Percentiles rank a stretch among this genome's conserved stretches.
phyloP scores from a whole-genome alignment of 108 stramenopile species.

The Cafeteria roenbergensis region DNA sequence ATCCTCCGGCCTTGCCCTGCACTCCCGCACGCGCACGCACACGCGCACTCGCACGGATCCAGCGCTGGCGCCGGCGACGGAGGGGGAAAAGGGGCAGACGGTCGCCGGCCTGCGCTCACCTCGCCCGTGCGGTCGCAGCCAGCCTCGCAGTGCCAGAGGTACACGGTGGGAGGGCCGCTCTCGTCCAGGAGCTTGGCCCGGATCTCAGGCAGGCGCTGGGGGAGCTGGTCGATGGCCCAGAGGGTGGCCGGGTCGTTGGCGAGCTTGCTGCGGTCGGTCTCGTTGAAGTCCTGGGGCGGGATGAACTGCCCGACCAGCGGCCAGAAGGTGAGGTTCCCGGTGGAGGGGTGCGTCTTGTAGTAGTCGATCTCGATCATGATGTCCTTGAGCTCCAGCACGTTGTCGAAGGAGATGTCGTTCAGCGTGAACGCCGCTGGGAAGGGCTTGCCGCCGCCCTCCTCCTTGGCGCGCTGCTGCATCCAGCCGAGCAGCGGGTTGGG shows the following conservation, averaged over 20 bases:
- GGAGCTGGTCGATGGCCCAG: conserved; percentile 6
- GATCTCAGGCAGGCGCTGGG: background rate
- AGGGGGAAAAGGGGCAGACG: too few species aligned
- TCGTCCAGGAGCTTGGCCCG: background rate
- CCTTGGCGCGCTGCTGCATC: background rate
- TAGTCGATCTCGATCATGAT: background rate
- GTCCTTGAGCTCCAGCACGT: background rate
- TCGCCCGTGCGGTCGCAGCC: conserved; percentile 4
- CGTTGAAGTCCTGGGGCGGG: background rate
- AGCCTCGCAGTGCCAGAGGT: background rate
- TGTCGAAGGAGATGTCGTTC: background rate
- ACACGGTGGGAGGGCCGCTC: background rate
- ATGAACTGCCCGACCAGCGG: background rate
- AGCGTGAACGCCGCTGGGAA: background rate
- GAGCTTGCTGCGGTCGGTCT: background rate
- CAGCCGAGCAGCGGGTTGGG: background rate
- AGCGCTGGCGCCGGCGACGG: too few species aligned
- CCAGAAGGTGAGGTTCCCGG: background rate
- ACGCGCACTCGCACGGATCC: too few species aligned
- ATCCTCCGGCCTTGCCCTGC: too few species aligned
- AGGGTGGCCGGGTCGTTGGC: background rate
- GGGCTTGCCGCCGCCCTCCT: background rate
- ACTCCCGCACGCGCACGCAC: too few species aligned
- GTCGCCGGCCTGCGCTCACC: too few species aligned
- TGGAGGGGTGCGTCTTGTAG: background rate